Percentiles rank a stretch among this genome's conserved stretches.
Conservation (phyloP, 805 yeast species). For the Naumovozyma baii region DNA sequence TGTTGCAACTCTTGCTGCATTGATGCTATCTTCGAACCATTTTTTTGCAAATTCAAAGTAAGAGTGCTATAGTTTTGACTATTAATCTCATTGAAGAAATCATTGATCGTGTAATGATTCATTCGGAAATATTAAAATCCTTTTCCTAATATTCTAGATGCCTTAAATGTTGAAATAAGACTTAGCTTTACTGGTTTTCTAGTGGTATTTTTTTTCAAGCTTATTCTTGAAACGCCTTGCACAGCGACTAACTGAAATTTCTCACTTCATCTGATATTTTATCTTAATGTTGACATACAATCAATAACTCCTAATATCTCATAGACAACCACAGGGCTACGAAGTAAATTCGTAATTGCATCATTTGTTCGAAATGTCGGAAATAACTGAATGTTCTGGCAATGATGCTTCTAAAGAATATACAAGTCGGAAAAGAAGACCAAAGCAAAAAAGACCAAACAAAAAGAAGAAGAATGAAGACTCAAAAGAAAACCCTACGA, state of each 20-base stretch:
- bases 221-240: too few relatives aligned
- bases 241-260: background rate
- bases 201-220: background rate
- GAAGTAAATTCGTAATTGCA: too few relatives aligned
- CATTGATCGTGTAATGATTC: slow-evolving; percentile 9
- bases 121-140: background rate
- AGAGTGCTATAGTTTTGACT: slow-evolving; percentile 18
- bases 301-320: too few relatives aligned
- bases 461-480: background rate
- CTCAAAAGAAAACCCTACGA: background rate
- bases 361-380: too few relatives aligned
- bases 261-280: background rate
- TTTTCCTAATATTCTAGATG: background rate
- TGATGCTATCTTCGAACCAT: slow-evolving; percentile 28
- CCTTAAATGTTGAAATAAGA: background rate
- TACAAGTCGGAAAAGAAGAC: background rate
- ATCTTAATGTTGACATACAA: too few relatives aligned
- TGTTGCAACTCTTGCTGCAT: slow-evolving; percentile 27
- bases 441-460: background rate
- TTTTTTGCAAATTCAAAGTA: slow-evolving; percentile 20
- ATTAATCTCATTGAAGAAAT: slow-evolving; percentile 15
- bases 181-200: too few relatives aligned
- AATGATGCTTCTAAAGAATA: too few relatives aligned
- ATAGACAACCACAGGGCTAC: too few relatives aligned
- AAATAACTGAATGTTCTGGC: too few relatives aligned